Evolutionary conservation across 345 rosid species (phyloP).

Genomic region (Eucalyptus lansdowneana): DNA sequence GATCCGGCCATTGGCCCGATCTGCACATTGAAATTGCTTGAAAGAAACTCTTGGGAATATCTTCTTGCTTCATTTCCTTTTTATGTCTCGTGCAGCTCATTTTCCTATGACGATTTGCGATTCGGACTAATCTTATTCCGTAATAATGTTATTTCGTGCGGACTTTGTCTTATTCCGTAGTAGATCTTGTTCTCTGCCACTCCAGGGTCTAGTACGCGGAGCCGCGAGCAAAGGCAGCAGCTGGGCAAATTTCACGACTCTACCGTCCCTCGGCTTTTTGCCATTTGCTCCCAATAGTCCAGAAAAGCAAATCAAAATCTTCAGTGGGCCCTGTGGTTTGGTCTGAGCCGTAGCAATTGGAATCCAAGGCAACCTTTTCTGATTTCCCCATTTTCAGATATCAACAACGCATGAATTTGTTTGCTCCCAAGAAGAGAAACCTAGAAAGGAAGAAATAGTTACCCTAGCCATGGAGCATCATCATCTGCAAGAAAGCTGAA

Average conservation of each 20-base stretch:
- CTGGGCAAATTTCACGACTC: not conserved
- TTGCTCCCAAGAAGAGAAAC: not conserved
- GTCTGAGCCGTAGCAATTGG: not conserved
- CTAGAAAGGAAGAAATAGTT: not conserved
- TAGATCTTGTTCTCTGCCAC: not conserved
- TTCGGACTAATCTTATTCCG: not conserved
- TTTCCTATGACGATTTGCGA: not conserved
- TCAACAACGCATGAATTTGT: not conserved
- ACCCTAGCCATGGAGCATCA: not conserved
- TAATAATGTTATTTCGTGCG: not conserved
- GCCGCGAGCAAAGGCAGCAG: not conserved
- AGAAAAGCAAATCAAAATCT: not conserved
- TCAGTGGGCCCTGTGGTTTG: not conserved
- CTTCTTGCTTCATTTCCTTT: not conserved
- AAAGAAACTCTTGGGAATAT: not conserved
- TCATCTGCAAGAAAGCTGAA: not conserved
- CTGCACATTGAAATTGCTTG: not conserved
- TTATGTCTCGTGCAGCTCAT: not conserved
- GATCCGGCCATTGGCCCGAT: not conserved
- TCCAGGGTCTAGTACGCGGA: not conserved
- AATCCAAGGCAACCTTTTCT: not conserved
- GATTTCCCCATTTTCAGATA: not conserved
- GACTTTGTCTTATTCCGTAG: not conserved
- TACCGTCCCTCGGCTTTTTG: not conserved
- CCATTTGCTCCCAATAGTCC: not conserved